These are phyloP conservation scores for Aureobasidium leucospermi DNA, from an alignment of 2,329 filamentous ascomycete genomes.

Conservation along the genomic window DNA sequence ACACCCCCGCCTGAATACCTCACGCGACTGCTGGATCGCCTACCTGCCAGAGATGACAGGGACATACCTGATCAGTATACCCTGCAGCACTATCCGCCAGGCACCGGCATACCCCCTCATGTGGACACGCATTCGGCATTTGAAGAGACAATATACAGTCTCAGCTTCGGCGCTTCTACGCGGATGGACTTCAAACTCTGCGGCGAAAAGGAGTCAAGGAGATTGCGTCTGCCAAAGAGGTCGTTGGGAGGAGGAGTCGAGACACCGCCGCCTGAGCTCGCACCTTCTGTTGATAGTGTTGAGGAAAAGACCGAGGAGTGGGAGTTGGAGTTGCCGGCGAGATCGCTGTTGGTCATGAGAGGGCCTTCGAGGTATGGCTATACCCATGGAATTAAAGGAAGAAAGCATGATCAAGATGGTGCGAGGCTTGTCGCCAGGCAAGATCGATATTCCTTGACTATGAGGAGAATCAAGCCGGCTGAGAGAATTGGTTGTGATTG, in stretches of 20 bases:
- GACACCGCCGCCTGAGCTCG: neutral
- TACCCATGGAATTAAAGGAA: constrained; percentile 12
- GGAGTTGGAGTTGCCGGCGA: constrained; percentile 8
- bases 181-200: constrained; percentile 9
- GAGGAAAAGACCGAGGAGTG: constrained; percentile 10
- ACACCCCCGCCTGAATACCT: constrained; percentile 8
- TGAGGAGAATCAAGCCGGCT: constrained; percentile 6
- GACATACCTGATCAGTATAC: constrained; percentile 12
- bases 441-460: constrained; percentile 12
- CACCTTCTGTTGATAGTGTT: neutral
- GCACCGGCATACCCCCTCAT: constrained; percentile 13
- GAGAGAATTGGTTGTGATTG: constrained; percentile 9
- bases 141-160: constrained; percentile 12
- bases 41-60: constrained; percentile 4
- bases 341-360: constrained; percentile 10
- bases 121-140: constrained; percentile 14
- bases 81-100: constrained; percentile 8
- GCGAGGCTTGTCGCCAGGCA: neutral
- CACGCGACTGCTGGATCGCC: neutral
- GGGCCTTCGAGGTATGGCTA: constrained; percentile 8
- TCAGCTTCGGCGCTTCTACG: constrained; percentile 9
- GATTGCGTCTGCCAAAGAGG: constrained; percentile 6
- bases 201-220: constrained; percentile 7
- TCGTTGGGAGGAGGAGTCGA: constrained; percentile 6
- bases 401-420: constrained; percentile 4